phyloP scores from a whole-genome alignment of 2,329 filamentous ascomycete genomes.

The Exophiala mesophila region DNA sequence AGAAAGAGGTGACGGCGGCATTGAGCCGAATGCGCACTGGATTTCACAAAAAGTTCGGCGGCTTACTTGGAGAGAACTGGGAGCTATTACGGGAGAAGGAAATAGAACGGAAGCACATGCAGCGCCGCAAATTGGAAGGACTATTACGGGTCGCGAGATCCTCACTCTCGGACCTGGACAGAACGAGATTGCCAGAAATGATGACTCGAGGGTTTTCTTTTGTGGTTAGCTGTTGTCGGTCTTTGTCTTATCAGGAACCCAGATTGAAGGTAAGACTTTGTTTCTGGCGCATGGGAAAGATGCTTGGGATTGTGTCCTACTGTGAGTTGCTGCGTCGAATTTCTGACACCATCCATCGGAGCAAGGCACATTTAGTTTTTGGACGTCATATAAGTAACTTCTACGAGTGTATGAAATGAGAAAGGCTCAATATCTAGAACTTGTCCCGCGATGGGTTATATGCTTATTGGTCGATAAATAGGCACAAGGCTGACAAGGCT shows the following conservation, averaged over 20 bases:
- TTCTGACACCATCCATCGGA: not conserved
- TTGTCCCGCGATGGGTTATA: too few relatives aligned
- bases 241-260: conserved; percentile 4
- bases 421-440: conserved; percentile 1
- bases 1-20: conserved; percentile 53
- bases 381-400: conserved; percentile 7
- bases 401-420: conserved; percentile 23
- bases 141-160: conserved; percentile 11
- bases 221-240: conserved; percentile 7
- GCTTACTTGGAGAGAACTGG: not conserved
- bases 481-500: not conserved
- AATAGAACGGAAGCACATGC: conserved; percentile 14
- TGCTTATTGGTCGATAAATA: not conserved
- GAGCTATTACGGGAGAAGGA: not conserved
- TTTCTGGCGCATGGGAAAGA: not conserved
- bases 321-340: not conserved
- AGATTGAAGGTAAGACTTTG: not conserved
- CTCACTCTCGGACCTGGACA: too few relatives aligned
- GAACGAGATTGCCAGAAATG: conserved; percentile 10
- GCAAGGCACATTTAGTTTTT: conserved; percentile 12
- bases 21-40: not conserved
- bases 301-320: not conserved
- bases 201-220: conserved; percentile 6
- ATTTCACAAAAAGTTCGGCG: not conserved
- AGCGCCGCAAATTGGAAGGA: conserved; percentile 11